These are phyloP conservation scores for Diaporthe velutina DNA, from an alignment of 2,329 filamentous ascomycete genomes.

Conservation along the genomic window DNA sequence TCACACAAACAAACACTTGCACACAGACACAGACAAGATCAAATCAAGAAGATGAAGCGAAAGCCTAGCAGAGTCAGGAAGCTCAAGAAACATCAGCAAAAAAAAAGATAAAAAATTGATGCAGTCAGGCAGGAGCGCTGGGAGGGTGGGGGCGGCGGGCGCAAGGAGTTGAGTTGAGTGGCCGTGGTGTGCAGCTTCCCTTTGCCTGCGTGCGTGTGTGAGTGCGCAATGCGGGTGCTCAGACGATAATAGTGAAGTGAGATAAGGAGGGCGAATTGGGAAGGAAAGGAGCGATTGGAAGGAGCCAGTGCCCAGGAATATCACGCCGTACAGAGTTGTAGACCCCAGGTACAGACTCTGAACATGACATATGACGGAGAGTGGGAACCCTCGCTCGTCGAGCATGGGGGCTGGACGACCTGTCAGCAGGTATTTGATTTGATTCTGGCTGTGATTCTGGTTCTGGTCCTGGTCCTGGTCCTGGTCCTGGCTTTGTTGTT, in stretches of 20 bases:
- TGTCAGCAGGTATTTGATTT: neutral
- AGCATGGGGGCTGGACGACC: conserved; percentile 1
- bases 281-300: neutral
- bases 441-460: neutral
- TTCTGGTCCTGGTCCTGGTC: neutral
- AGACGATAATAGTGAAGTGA: conserved; percentile 17
- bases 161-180: conserved; percentile 9
- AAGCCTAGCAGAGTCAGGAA: conserved; percentile 4
- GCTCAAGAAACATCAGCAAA: neutral
- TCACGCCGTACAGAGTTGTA: neutral
- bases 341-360: neutral
- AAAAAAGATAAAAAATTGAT: neutral
- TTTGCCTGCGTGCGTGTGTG: neutral
- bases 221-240: neutral
- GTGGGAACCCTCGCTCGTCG: neutral
- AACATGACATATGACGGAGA: neutral
- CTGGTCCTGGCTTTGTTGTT: neutral
- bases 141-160: conserved; percentile 7
- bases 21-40: neutral
- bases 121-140: conserved; percentile 13
- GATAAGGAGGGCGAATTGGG: conserved; percentile 1
- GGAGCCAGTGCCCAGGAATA: conserved; percentile 2
- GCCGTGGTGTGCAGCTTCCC: neutral
- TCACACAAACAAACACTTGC: neutral
- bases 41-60: conserved; percentile 28